These are phyloP conservation scores for Starmerella powellii DNA, from an alignment of 805 yeast species.

Conservation along the genomic window DNA sequence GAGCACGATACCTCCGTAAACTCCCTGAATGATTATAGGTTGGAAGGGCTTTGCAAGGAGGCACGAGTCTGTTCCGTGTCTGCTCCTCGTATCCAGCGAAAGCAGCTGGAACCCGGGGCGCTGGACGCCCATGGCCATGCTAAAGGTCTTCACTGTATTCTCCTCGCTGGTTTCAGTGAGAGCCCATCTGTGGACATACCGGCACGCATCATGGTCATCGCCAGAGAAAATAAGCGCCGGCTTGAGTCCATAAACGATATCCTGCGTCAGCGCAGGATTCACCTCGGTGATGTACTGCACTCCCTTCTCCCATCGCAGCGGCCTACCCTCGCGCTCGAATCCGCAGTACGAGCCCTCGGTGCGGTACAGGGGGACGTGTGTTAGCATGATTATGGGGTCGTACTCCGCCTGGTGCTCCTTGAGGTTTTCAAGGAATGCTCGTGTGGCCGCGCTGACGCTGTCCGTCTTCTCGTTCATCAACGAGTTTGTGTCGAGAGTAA, in stretches of 20 bases:
- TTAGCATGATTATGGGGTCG: slow-evolving; percentile 38
- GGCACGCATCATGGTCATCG: slow-evolving; percentile 96
- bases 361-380: slow-evolving; percentile 83
- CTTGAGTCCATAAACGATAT: slow-evolving; percentile 43
- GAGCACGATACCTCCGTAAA: slow-evolving; percentile 1
- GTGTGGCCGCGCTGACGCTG: slow-evolving; percentile 37
- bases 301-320: slow-evolving; percentile 64
- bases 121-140: slow-evolving; percentile 85
- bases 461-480: slow-evolving; percentile 47
- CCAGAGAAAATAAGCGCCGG: slow-evolving; percentile 77
- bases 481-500: slow-evolving; percentile 74
- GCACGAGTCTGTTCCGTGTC: slow-evolving; percentile 26
- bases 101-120: slow-evolving; percentile 79
- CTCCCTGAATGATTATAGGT: slow-evolving; percentile 25
- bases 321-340: slow-evolving; percentile 53
- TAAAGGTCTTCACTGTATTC: slow-evolving; percentile 74
- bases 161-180: slow-evolving; percentile 40
- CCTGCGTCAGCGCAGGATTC: slow-evolving; percentile 45
- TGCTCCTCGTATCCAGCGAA: slow-evolving; percentile 35
- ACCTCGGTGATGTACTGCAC: slow-evolving; percentile 85
- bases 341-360: slow-evolving; percentile 58
- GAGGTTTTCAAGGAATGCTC: slow-evolving; percentile 39
- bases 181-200: slow-evolving; percentile 43
- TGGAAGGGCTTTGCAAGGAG: slow-evolving; percentile 26
- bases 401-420: background rate